A percentile compares a stretch with the other conserved stretches of the same genome.
These are phyloP conservation scores for Peterozyma xylosa DNA, from an alignment of 805 yeast genomes.

Conservation along the genomic window DNA sequence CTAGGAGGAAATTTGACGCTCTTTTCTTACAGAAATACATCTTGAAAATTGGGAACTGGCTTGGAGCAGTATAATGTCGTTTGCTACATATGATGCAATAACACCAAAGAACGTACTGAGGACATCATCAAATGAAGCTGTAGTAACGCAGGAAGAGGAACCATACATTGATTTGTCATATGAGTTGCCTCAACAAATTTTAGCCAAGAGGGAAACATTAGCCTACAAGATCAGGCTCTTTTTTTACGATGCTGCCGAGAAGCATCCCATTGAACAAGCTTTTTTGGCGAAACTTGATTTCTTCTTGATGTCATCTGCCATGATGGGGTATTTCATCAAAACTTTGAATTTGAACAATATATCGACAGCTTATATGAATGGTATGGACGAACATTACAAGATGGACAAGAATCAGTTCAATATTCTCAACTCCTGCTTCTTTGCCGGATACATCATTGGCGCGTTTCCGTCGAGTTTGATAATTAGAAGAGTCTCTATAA, in stretches of 20 bases:
- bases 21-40: too few species aligned
- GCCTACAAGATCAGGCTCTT: slow-evolving; percentile 1
- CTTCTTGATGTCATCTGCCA: slow-evolving; percentile 31
- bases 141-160: neutral
- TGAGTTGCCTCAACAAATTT: neutral
- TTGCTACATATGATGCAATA: too few species aligned
- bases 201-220: neutral
- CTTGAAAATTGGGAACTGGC: too few species aligned
- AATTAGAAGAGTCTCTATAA: slow-evolving; percentile 17
- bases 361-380: slow-evolving; percentile 38
- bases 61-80: too few species aligned
- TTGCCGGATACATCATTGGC: slow-evolving; percentile 45
- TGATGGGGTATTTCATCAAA: slow-evolving; percentile 39
- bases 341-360: slow-evolving; percentile 33
- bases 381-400: slow-evolving; percentile 34
- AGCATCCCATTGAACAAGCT: slow-evolving; percentile 22
- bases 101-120: too few species aligned
- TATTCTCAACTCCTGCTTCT: slow-evolving; percentile 33
- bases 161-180: slow-evolving; percentile 1
- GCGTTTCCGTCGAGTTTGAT: slow-evolving; percentile 38
- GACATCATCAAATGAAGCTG: too few species aligned
- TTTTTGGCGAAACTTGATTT: slow-evolving; percentile 27
- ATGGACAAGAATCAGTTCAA: slow-evolving; percentile 38
- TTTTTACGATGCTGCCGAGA: slow-evolving; percentile 17
- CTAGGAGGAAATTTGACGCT: too few species aligned